These are phyloP conservation scores for Boletus fagicola DNA, from an alignment of 768 basidiomycete species.

Conservation along the genomic window DNA sequence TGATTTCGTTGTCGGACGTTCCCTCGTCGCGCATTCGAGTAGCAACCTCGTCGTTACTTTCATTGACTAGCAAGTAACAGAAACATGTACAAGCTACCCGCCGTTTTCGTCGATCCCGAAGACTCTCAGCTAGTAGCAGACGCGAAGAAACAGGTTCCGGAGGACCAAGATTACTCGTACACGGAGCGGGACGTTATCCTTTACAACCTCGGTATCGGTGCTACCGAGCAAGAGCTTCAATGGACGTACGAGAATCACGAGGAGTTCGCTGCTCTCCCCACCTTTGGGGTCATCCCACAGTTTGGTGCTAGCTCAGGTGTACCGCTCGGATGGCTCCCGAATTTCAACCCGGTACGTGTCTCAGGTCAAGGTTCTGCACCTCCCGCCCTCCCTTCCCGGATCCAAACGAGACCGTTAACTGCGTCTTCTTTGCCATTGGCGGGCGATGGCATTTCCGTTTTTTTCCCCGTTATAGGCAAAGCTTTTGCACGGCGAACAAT, in stretches of 20 bases:
- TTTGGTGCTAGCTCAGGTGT: constrained; percentile 69
- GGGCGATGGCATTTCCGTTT: background rate
- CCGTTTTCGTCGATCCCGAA: constrained; percentile 68
- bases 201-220: constrained; percentile 94
- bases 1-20: background rate
- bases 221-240: constrained; percentile 87
- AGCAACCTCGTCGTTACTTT: background rate
- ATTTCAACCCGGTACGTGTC: constrained; percentile 83
- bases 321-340: constrained; percentile 84
- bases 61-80: background rate
- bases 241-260: constrained; percentile 92
- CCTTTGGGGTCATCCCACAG: constrained; percentile 94
- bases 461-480: constrained; percentile 59
- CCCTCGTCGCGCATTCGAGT: background rate
- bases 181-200: constrained; percentile 89
- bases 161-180: constrained; percentile 66
- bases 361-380: background rate
- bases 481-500: constrained; percentile 97
- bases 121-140: constrained; percentile 80
- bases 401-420: constrained; percentile 4
- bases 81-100: constrained; percentile 40
- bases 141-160: constrained; percentile 63
- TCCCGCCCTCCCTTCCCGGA: background rate
- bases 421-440: background rate
- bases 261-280: constrained; percentile 82